Conservation (phyloP, 345 rosid species). For the Salix dunnii region DNA sequence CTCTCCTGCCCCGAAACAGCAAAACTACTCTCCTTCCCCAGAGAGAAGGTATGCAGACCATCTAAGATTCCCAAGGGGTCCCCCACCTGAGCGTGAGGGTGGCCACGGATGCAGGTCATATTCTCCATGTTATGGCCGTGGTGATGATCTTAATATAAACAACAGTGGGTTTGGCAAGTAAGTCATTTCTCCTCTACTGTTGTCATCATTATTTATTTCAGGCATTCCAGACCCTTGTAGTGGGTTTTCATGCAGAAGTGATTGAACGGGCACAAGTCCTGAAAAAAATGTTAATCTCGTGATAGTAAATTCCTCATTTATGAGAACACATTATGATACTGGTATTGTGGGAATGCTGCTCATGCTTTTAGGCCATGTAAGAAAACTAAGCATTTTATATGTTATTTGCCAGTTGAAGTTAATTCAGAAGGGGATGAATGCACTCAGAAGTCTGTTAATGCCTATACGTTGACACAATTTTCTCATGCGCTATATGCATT, state of each 20-base stretch:
- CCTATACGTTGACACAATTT: background rate
- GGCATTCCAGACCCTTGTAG: background rate
- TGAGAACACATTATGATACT: background rate
- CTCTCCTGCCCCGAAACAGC: slow-evolving; percentile 68
- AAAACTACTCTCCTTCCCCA: slow-evolving; percentile 69
- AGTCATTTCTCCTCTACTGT: slow-evolving; percentile 22
- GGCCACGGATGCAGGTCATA: slow-evolving; percentile 49
- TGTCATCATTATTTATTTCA: background rate
- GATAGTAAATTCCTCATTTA: background rate
- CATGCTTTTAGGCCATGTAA: background rate
- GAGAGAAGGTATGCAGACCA: slow-evolving; percentile 57
- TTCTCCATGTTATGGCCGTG: slow-evolving; percentile 58
- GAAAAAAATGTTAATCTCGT: background rate
- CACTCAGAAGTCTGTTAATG: background rate
- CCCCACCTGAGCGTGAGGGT: slow-evolving; percentile 60
- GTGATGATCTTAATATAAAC: slow-evolving; percentile 28
- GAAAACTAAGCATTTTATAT: background rate
- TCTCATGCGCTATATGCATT: background rate
- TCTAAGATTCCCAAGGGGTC: slow-evolving; percentile 68
- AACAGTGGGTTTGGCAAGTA: slow-evolving; percentile 53
- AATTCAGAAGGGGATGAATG: background rate
- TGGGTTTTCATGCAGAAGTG: background rate
- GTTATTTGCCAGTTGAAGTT: background rate
- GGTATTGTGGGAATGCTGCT: background rate
- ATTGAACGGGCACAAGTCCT: background rate